Base-by-base conservation (phyloP, 257 asterid genomes). In the Rauvolfia tetraphylla region DNA sequence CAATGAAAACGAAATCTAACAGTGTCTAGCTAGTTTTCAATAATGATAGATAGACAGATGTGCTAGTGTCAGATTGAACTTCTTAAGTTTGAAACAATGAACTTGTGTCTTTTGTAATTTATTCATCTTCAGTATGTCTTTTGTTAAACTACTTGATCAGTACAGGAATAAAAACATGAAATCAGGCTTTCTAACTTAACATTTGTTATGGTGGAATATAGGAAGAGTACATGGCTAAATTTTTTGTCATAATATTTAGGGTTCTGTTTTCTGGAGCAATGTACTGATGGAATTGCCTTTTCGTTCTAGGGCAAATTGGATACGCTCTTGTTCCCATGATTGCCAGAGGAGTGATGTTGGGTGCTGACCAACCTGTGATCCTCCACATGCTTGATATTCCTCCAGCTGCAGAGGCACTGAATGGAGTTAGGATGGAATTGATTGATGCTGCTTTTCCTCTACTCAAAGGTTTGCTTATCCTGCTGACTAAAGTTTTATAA, bases 311-410 rank as follows among this genome's bases (percentile, higher is more conserved):
- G 49, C 74, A 76, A 76, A 46, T 66, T 53, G 66, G 74, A 36
- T 68, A 66, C 68, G 79, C 68, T 29, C 67, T 76, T 2, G 80
- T 77, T 1, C 76, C 80, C 71, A 77, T 77, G 80, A 66, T 77
- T 70, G 80, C 70, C n/a, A 77, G 76, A 44, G 74, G 79, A 36
- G 65, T 77, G 14, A 68, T 77, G 80, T 41, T 77, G 80, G 80
- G 80, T 13, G 25, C 75, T 48, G 74, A 76, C 39, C 79, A 76
- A 72, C 79, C 79, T 31, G 79, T 67, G 38, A 67, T 76, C 18
- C 74, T 76, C 20, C 80, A 77, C 58, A 77, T 77, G 75, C 75
- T 77, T 41, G 80, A 77, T 70, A 77, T 68, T 70, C 61, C 76
- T 3, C 80, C 79, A 22, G 68, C 80, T 53, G 76, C 75, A 20